These are phyloP conservation scores for Stemphylium beticola DNA, from an alignment of 2,329 filamentous ascomycete genomes.

Conservation along the genomic window DNA sequence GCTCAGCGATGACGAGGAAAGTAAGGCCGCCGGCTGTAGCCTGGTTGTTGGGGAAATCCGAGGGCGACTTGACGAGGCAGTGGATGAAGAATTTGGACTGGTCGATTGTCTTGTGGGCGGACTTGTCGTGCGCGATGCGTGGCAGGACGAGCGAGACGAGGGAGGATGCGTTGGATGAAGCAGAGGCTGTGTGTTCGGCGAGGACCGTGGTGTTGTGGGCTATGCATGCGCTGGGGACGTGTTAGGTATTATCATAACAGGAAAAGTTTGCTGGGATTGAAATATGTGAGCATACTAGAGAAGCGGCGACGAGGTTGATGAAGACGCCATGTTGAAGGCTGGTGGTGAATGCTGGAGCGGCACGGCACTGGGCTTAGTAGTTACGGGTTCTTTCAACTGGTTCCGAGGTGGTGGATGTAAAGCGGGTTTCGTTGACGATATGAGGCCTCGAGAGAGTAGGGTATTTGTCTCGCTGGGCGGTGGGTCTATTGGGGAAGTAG, in stretches of 20 bases:
- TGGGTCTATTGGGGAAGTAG: neutral
- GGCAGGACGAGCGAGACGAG: slow-evolving; percentile 94
- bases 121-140: slow-evolving; percentile 80
- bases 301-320: slow-evolving; percentile 47
- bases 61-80: slow-evolving; percentile 86
- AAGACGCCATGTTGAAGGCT: slow-evolving; percentile 45
- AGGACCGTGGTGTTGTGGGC: slow-evolving; percentile 93
- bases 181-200: slow-evolving; percentile 86
- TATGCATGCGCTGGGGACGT: slow-evolving; percentile 76
- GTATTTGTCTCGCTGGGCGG: neutral
- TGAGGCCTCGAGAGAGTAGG: slow-evolving; percentile 10
- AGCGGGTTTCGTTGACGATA: slow-evolving; percentile 10
- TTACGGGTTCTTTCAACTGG: neutral
- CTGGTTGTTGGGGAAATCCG: slow-evolving; percentile 60
- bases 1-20: slow-evolving; percentile 87
- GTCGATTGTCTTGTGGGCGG: slow-evolving; percentile 92
- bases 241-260: slow-evolving; percentile 16
- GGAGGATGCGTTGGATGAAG: slow-evolving; percentile 80
- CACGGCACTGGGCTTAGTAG: slow-evolving; percentile 1
- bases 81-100: slow-evolving; percentile 93
- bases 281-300: slow-evolving; percentile 42
- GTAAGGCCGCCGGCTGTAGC: slow-evolving; percentile 80
- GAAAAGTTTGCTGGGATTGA: neutral
- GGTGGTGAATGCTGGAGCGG: neutral
- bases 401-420: neutral